Conservation (phyloP, 345 rosid genomes). For the Lepidium aucheri region DNA sequence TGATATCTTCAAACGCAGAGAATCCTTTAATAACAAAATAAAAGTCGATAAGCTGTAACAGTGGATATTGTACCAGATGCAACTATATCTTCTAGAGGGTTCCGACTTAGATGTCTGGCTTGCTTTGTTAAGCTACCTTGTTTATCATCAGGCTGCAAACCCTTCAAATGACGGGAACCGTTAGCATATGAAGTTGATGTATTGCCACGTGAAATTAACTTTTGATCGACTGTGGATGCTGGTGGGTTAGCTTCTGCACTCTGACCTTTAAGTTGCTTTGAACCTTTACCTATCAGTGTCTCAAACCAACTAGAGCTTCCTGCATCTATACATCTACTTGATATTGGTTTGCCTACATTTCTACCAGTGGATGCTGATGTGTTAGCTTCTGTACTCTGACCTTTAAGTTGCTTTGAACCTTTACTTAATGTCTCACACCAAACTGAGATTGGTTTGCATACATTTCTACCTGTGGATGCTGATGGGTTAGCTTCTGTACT, state of each 20-base stretch:
- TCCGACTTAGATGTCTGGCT: conserved; percentile 39
- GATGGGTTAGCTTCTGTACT: conserved; percentile 34
- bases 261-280: conserved; percentile 40
- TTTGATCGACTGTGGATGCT: conserved; percentile 46
- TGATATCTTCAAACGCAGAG: not conserved
- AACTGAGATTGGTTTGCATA: too few species aligned
- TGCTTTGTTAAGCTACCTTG: conserved; percentile 44
- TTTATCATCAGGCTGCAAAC: conserved; percentile 54
- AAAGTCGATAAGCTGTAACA: too few species aligned
- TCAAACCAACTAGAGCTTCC: conserved; percentile 40
- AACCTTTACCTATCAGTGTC: too few species aligned
- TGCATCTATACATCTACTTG: conserved; percentile 44
- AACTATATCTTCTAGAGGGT: conserved; percentile 37
- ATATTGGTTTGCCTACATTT: conserved; percentile 54
- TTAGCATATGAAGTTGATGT: conserved; percentile 31
- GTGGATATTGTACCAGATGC: conserved; percentile 38
- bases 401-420: conserved; percentile 32
- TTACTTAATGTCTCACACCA: too few species aligned
- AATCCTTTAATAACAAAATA: not conserved
- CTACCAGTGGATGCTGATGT: conserved; percentile 36
- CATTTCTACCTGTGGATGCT: conserved; percentile 37
- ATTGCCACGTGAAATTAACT: conserved; percentile 47
- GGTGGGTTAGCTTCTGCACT: conserved; percentile 33
- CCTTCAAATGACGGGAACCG: conserved; percentile 46
- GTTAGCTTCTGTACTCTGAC: conserved; percentile 36